phyloP scores from a whole-genome alignment of 192 early-diverging fungal genomes.

The Backusella liffmaniae region DNA sequence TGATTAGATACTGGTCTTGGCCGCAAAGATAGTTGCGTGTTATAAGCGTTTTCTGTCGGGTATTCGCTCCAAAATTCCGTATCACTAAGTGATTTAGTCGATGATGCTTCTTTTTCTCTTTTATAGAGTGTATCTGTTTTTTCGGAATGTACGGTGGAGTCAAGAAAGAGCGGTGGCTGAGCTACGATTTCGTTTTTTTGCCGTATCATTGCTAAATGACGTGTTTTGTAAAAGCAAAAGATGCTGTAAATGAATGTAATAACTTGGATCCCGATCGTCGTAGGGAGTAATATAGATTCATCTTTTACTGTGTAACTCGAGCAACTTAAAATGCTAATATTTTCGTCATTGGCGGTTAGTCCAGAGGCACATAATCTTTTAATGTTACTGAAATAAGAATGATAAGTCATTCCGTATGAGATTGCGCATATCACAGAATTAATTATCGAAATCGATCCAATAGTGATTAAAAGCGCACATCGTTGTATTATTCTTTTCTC shows the following conservation, averaged over 20 bases:
- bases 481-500: background rate
- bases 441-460: background rate
- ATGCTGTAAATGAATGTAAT: background rate
- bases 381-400: background rate
- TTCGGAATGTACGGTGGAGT: background rate
- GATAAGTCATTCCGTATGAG: slow-evolving; percentile 5
- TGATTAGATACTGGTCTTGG: background rate
- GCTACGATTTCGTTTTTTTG: background rate
- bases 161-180: background rate
- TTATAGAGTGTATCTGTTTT: background rate
- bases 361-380: background rate
- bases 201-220: background rate
- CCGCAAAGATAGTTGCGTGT: background rate
- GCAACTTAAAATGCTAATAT: background rate
- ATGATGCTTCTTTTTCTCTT: background rate
- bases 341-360: background rate
- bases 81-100: background rate
- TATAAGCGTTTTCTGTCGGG: background rate
- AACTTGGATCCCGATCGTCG: background rate
- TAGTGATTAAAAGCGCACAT: background rate
- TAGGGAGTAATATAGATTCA: background rate
- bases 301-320: background rate
- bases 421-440: background rate
- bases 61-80: background rate
- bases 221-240: background rate